Evolutionary conservation across 169 alveolate genomes (phyloP).

Genomic region (Eimeria praecox): DNA sequence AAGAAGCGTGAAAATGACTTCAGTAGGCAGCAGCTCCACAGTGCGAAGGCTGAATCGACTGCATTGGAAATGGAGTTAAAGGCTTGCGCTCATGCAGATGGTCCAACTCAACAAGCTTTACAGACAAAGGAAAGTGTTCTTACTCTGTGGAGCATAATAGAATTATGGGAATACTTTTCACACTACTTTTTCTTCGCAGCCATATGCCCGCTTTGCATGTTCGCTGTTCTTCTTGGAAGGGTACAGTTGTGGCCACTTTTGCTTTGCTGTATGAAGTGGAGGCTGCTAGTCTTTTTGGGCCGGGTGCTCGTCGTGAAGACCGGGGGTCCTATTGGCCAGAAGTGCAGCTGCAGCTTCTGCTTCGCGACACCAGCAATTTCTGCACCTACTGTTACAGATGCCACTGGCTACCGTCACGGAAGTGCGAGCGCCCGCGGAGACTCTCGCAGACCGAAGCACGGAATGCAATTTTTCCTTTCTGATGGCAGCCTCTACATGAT

Average conservation of each 20-base stretch:
- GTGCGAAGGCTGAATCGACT: not conserved
- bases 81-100: not conserved
- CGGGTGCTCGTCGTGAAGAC: conserved; percentile 14
- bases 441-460: not conserved
- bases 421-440: not conserved
- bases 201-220: conserved; percentile 50
- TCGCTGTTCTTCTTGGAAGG: conserved; percentile 54
- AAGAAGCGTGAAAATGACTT: conserved; percentile 48
- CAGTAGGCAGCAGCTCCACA: conserved; percentile 28
- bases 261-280: conserved; percentile 59
- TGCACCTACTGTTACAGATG: not conserved
- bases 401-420: not conserved
- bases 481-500: conserved; percentile 36
- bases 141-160: conserved; percentile 50
- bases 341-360: conserved; percentile 48
- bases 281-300: conserved; percentile 42
- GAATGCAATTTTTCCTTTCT: conserved; percentile 39
- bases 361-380: no score
- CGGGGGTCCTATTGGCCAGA: not conserved
- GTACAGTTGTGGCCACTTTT: conserved; percentile 45
- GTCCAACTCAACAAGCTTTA: not conserved
- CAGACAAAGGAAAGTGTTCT: not conserved
- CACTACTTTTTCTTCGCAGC: conserved; percentile 42
- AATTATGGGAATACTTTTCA: conserved; percentile 32
- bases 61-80: not conserved